Base-by-base conservation (phyloP, 2,329 filamentous ascomycete genomes). In the Apiospora marii region DNA sequence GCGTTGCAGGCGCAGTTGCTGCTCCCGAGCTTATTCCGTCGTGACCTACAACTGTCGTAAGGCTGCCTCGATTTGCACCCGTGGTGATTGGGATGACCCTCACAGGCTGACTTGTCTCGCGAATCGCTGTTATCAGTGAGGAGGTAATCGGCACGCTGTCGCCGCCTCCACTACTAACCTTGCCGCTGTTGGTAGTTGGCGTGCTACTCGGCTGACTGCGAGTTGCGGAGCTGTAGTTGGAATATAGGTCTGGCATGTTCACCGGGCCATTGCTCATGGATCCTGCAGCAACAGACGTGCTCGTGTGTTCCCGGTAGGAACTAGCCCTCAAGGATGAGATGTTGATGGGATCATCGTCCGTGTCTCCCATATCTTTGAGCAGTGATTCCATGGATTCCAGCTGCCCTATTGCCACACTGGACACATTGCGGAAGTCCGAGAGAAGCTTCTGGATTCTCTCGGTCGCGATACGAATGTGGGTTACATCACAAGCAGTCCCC, bases 321-420 rank as follows among this genome's bases (percentile, higher is more conserved):
- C 30, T 64, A 34, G 16, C 30, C 34, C 34, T 22, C 19, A 24
- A 22, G 34, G 58, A 64, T n/a, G 58, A n/a, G 19, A 30, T 13
- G 34, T 10, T 14, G 22, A n/a, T n/a, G 19, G 13, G 19, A 22
- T n/a, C 10, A 34, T 53, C 49, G 13, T 3, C 14, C 51, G 51
- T 27, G 4, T 10, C 34, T 64, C 34, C 58, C 58, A 64, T 72
- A 70, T 72, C 70, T 69, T 69, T 68, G 77, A 64, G 58, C 58
- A 64, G 19, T 4, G 3, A 5, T 6, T 41, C 58, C 58, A 64
- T 64, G 34, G 58, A n/a, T 3, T 41, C 34, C 30, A 64, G 34
- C 22, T 64, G 58, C 22, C 13, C 58, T 30, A 64, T 41, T 37
- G 27, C 67, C 34, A 27, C 19, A 37, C 37, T 4, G 44, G 67